A percentile compares a stretch with the other conserved stretches of the same genome.
phyloP scores from a whole-genome alignment of 139 green algal species.

The Closterium sp. region DNA sequence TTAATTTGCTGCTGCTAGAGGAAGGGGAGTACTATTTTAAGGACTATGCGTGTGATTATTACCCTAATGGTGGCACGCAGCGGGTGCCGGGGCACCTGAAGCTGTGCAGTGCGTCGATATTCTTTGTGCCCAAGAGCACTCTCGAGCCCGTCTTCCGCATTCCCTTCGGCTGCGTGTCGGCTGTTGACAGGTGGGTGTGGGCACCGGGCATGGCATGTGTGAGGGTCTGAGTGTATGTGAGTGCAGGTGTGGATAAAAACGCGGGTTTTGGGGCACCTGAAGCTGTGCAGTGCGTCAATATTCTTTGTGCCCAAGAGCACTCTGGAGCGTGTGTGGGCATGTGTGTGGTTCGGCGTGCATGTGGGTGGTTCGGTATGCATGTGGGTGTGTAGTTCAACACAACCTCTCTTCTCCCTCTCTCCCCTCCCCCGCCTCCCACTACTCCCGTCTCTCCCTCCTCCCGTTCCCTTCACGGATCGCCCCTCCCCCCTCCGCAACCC shows the following conservation, averaged over 20 bases:
- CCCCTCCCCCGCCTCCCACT: too few species aligned
- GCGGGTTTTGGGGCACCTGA: slow-evolving; percentile 53
- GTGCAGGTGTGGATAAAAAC: not conserved
- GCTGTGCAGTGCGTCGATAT: slow-evolving; percentile 61
- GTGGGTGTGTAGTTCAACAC: too few species aligned
- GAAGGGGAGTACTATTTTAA: slow-evolving; percentile 69
- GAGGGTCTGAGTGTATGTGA: not conserved
- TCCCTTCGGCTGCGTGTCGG: slow-evolving; percentile 27
- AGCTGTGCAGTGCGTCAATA: slow-evolving; percentile 61
- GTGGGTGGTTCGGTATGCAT: too few species aligned
- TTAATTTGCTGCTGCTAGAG: slow-evolving; percentile 56
- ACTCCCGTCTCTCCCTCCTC: too few species aligned
- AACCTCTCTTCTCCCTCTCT: too few species aligned
- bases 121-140: slow-evolving; percentile 62
- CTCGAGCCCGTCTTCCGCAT: slow-evolving; percentile 63
- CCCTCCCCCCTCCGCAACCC: not conserved
- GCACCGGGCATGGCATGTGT: not conserved
- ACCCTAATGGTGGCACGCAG: slow-evolving; percentile 14
- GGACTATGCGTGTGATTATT: slow-evolving; percentile 56
- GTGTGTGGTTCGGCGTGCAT: too few species aligned
- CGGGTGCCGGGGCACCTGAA: slow-evolving; percentile 57
- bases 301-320: slow-evolving; percentile 63
- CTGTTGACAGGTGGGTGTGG: slow-evolving; percentile 40
- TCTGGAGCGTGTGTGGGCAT: slow-evolving; percentile 51
- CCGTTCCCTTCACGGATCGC: not conserved